Base-by-base conservation (phyloP, 345 rosid genomes). In the Aquilaria yunnanensis region DNA sequence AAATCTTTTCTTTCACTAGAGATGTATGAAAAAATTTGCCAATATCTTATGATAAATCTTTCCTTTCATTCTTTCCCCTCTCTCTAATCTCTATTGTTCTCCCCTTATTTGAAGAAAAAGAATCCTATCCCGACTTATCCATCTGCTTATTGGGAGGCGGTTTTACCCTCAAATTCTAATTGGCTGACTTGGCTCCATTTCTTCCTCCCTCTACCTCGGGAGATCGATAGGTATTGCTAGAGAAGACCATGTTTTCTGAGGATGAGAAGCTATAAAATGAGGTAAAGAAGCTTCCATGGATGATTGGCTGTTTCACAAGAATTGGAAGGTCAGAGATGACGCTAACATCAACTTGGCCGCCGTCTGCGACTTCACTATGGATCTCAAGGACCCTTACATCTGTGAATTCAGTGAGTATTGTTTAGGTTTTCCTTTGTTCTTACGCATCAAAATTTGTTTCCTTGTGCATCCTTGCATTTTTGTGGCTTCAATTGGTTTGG, bases 271-370 rank as follows among this genome's bases (percentile, higher is more conserved):
- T 91, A 66, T 68, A 90, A 72, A 87, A 83, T 74, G 99, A 94
- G 77, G 99, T 97, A 57, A 94, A 89, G 88, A 94, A 94, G 58
- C 80, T 94, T 64, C 93, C 99, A 13, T 94, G 99, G 99, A 94
- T 67, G 99, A 88, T 87, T 93, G 99, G 37, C 69, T 94, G 47
- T 67, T 80, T 16, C 99, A 94, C 81, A 94, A 91, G 85, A 94
- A 85, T 73, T 94, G 99, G 99, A 94, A 91, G 75, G 99, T 94
- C 59, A 66, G 97, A 73, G 90, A 83, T 63, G 99, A 94, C 75
- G 97, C 97, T 32, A 94, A 91, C 72, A 72, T 94, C 74, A 96
- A 94, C 74, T 71, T 91, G 70, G 96, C 96, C 64, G 65, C 95
- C 50, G 53, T 87, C 12, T 94, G 90, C 64, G 87, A 89, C 71